Evolutionary conservation across 306 rosid genomes (phyloP), one percentile per base, ranked within the genome.

Genomic region (Lotus japonicus): DNA sequence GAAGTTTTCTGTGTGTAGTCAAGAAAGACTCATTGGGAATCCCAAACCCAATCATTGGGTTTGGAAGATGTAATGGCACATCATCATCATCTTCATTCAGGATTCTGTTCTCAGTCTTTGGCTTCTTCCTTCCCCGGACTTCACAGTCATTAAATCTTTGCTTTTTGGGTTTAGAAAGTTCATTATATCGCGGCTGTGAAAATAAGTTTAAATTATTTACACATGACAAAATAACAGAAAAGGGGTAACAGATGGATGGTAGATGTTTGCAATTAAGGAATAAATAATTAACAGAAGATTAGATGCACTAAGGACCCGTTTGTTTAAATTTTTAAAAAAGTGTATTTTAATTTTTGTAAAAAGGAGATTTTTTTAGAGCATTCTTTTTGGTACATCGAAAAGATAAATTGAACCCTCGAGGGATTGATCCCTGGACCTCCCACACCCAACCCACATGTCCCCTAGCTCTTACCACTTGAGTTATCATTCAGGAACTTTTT

Each of bases 31-130:
- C 97, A 2, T 74, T 73, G 31, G 99, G 99, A 53, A 84, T 84
- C 41, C 99, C 99, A 63, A 85, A 95, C 28, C 99, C 99, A 57
- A 78, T 42, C 99, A 95, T 95, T 21, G 96, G 97, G 12, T 95
- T 85, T 5, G 99, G 99, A 61, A 87, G 75, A 70, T 81, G 88
- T 31, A 88, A 16, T 6, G 74, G 43, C 17, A 77, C 96, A 3
- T 88, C 97, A n/a, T 79, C 96, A 3, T 88, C 97, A n/a, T 94
- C 96, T 46, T 86, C 97, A 4, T 33, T 26, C 3, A 61, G 4
- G 11, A 51, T 38, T 62, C 55, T 77, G 73, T 69, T 83, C 51
- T 77, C 84, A 41, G 70, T 68, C 73, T 38, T 80, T 10, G 79
- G 78, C 68, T 49, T 88, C 73, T 88, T 94, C 65, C 73, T 86